Base-by-base conservation (phyloP, 805 yeast species). In the Kodamaea hsintzibuensis region DNA sequence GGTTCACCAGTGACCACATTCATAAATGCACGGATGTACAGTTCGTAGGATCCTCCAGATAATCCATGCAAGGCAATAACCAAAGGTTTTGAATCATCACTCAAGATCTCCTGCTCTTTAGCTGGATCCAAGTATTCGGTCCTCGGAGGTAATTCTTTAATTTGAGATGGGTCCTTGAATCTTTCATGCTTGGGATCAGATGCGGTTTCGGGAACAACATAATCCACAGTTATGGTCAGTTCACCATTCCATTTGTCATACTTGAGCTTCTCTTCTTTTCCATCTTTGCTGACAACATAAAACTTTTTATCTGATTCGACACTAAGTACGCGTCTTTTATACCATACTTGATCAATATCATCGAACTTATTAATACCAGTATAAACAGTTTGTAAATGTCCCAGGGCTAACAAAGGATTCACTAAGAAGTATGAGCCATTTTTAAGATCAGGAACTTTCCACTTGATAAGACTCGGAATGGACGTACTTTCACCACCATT, bases 1-100 rank as follows among this genome's bases (percentile, higher is more conserved):
- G 71, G 69, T 4, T 69, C 68, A 1, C 66, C 61, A 33, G 79
- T 75, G 47, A 85, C 68, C 17, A 70, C 67, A 46, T 72, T 70
- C 38, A 82, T 69, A 39, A 84, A 71, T 7, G 86, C 79, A 57
- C 91, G 77, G 47, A 88, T 81, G 54, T 85, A 85, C 17, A 89
- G 83, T 65, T 88, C 95, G 60, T 85, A 88, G 13, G 90, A 84
- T 1, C 96, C 96, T 55, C 95, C 93, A 25, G 89, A 86, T 39
- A 88, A 73, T 1, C 95, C 96, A 62, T 88, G 93, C 48, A 80
- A 69, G 7, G 86, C 81, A 33, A 88, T 72, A 17, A 84, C 74
- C 47, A 88, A 72, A 3, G 92, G 92, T 55, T 75, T 77, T 8
- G 73, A 65, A 53, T 77, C 77, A 44, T 69, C 70, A 7, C 64